Base-by-base conservation (phyloP, 2,329 filamentous ascomycete species). In the Talaromyces sp. region DNA sequence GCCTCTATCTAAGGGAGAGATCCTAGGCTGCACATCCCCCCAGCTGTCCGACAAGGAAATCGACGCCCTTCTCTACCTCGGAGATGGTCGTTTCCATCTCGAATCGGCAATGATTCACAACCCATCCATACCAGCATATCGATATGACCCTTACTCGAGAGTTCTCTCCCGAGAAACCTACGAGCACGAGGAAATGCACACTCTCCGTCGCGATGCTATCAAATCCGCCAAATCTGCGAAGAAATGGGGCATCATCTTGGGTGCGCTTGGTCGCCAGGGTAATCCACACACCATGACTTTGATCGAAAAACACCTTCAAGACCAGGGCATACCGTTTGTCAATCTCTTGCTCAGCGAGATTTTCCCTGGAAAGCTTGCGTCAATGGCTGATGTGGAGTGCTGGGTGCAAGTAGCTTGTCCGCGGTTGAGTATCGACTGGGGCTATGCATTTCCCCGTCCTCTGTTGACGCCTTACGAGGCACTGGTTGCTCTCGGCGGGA, bases 101-200 rank as follows among this genome's bases (percentile, higher is more conserved):
- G 95, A 99, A 77, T 96, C 91, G 70, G 93, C 96, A 71, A 99
- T 99, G 93, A 99, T 99, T 67, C 95, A 98, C 73, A 99, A 99
- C 77, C 95, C 96, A 0, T 78, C 81, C 5, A 85, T 97, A 39
- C 91, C 93, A 0, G 93, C 96, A 1, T 99, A 97, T 77, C 86
- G 95, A 65, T 99, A 99, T 75, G 95, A 99, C 72, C 95, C 96
- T 0, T 99, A 99, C 78, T 95, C 92, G 11, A 86, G 93, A 56
- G 92, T 91, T 62, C 84, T 99, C 30, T 97, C 93, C 1, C 88
- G 91, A 66, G 96, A 99, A 77, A 89, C 85, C 27, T 99, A 99
- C 75, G 90, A 90, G 49, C 95, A 99, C 75, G 85, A 90, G 27
- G 92, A 96, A 72, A 95, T 99, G 84, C 90, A 96, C 70, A 84